Conservation (phyloP, 2,329 filamentous ascomycete species). For the Monosporascus sp. region DNA sequence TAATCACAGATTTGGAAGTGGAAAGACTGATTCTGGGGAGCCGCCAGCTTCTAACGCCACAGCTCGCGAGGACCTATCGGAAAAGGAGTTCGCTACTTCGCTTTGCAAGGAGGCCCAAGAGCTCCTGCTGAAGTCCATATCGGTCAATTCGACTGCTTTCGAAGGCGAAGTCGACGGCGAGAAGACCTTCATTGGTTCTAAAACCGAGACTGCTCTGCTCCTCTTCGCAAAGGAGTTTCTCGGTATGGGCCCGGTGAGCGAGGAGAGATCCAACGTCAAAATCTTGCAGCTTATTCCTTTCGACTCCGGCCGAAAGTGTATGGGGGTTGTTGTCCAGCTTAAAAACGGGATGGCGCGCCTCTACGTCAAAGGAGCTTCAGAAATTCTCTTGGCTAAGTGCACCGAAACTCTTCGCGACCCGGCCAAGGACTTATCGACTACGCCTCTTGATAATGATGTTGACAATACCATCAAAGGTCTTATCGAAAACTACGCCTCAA, state of each 20-base stretch:
- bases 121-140: slow-evolving; percentile 53
- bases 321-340: slow-evolving; percentile 53
- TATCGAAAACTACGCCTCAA: slow-evolving; percentile 72
- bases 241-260: slow-evolving; percentile 58
- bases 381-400: slow-evolving; percentile 56
- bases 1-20: slow-evolving; percentile 47
- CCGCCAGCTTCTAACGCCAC: slow-evolving; percentile 6
- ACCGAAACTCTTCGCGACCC: slow-evolving; percentile 46
- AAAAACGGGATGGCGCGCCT: slow-evolving; percentile 48
- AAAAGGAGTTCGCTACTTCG: slow-evolving; percentile 41
- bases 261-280: slow-evolving; percentile 55
- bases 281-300: slow-evolving; percentile 67
- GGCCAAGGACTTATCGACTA: slow-evolving; percentile 35
- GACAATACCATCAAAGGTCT: slow-evolving; percentile 54
- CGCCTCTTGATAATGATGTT: slow-evolving; percentile 46
- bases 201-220: slow-evolving; percentile 72
- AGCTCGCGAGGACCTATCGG: slow-evolving; percentile 29
- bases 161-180: slow-evolving; percentile 66
- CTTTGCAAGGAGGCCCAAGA: slow-evolving; percentile 44
- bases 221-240: slow-evolving; percentile 62
- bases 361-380: slow-evolving; percentile 60
- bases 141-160: slow-evolving; percentile 68
- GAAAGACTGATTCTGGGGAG: slow-evolving; percentile 11
- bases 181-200: slow-evolving; percentile 66
- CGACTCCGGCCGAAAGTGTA: slow-evolving; percentile 70